phyloP scores from a whole-genome alignment of 345 rosid genomes.

The Passiflora organensis region DNA sequence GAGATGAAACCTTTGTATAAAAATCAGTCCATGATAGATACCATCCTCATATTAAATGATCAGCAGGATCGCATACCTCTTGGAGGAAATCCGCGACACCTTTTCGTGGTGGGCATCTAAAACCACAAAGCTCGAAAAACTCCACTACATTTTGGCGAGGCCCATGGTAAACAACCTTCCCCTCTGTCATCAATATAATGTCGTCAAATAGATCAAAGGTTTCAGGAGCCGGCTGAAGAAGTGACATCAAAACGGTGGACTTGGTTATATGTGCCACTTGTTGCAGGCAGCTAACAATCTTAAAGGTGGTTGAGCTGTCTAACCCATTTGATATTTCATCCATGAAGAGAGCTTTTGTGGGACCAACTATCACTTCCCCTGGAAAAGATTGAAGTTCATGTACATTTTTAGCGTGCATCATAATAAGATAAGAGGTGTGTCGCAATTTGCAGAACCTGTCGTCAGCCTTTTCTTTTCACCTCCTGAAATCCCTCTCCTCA shows the following conservation, averaged over 20 bases:
- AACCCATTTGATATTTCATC: slow-evolving; percentile 76
- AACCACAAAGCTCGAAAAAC: slow-evolving; percentile 62
- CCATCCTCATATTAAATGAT: not conserved
- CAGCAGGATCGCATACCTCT: slow-evolving; percentile 33
- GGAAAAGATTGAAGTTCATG: not conserved
- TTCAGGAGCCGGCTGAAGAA: slow-evolving; percentile 82
- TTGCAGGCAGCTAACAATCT: slow-evolving; percentile 55
- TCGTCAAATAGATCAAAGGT: slow-evolving; percentile 72
- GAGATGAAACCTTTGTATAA: no score
- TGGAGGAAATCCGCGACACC: slow-evolving; percentile 72
- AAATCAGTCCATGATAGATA: not conserved
- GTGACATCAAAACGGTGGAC: slow-evolving; percentile 50
- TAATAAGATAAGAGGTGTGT: no score
- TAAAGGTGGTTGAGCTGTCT: slow-evolving; percentile 72
- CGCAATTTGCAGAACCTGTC: slow-evolving; percentile 26
- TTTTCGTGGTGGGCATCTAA: slow-evolving; percentile 63
- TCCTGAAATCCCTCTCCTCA: slow-evolving; percentile 64
- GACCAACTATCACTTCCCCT: slow-evolving; percentile 77
- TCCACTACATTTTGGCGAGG: slow-evolving; percentile 44
- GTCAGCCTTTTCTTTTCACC: slow-evolving; percentile 48
- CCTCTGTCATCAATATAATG: slow-evolving; percentile 56
- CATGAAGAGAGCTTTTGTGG: slow-evolving; percentile 65
- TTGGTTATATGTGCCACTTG: slow-evolving; percentile 58
- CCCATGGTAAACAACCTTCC: slow-evolving; percentile 63
- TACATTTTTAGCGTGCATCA: no score